These are phyloP conservation scores for Coemansia sp. DNA, from an alignment of 192 early-diverging fungal genomes.

Conservation along the genomic window DNA sequence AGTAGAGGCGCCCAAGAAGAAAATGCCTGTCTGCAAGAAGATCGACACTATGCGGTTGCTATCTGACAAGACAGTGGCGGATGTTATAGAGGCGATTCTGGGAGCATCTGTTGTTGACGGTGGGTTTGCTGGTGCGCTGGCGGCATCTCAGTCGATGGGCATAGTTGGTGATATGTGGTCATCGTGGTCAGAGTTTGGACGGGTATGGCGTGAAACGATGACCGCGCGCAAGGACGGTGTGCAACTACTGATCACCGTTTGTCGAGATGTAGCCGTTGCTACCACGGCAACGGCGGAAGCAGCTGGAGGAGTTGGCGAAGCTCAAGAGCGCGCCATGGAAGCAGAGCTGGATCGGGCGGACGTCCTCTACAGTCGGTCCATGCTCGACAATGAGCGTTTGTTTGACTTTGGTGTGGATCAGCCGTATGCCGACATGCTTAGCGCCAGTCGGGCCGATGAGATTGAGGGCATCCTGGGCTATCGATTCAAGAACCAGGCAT, in stretches of 20 bases:
- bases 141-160: slow-evolving; percentile 57
- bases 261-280: background rate
- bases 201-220: slow-evolving; percentile 19
- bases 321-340: slow-evolving; percentile 13
- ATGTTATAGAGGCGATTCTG: slow-evolving; percentile 80
- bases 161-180: slow-evolving; percentile 34
- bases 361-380: slow-evolving; percentile 15
- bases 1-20: background rate
- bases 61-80: slow-evolving; percentile 85
- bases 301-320: background rate
- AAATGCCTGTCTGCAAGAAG: background rate
- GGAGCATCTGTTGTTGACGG: slow-evolving; percentile 71
- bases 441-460: background rate
- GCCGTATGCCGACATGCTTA: background rate
- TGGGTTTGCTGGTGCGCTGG: slow-evolving; percentile 55
- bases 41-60: slow-evolving; percentile 37
- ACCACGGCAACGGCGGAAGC: background rate
- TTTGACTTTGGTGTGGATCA: background rate
- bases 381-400: background rate
- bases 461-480: slow-evolving; percentile 56
- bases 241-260: slow-evolving; percentile 14
- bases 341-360: slow-evolving; percentile 40
- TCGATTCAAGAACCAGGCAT: slow-evolving; percentile 63
- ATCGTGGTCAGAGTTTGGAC: slow-evolving; percentile 31
- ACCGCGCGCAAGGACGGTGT: slow-evolving; percentile 15